Percentiles rank a stretch among this genome's conserved stretches.
Conservation (phyloP, 805 yeast genomes). For the Saturnispora mendoncae region DNA sequence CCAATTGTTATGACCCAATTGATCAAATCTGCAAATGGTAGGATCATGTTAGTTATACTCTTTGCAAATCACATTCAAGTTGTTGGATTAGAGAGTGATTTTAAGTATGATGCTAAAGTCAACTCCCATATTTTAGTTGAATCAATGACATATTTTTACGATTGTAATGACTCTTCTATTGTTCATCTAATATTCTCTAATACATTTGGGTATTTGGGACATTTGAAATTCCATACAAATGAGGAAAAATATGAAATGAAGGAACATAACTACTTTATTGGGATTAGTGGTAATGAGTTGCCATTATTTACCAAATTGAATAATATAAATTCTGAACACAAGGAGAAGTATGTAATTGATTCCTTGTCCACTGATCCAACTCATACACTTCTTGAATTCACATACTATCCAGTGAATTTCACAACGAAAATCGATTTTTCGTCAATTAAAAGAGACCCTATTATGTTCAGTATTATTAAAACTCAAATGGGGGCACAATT, state of each 20-base stretch:
- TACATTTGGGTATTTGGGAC: slow-evolving; percentile 9
- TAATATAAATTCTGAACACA: slow-evolving; percentile 7
- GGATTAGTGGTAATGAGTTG: slow-evolving; percentile 6
- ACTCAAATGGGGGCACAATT: neutral
- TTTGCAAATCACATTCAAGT: neutral
- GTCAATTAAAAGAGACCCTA: slow-evolving; percentile 5
- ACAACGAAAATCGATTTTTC: slow-evolving; percentile 3
- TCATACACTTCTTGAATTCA: slow-evolving; percentile 9
- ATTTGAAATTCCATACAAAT: slow-evolving; percentile 3
- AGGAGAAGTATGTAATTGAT: slow-evolving; percentile 8
- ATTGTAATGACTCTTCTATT: neutral
- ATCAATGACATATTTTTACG: slow-evolving; percentile 9
- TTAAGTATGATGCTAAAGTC: neutral
- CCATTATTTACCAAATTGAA: slow-evolving; percentile 16
- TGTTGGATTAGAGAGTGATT: neutral
- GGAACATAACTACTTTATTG: slow-evolving; percentile 11
- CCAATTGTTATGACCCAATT: slow-evolving; percentile 1
- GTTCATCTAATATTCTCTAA: slow-evolving; percentile 12
- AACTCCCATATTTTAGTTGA: slow-evolving; percentile 6
- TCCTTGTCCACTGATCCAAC: slow-evolving; percentile 13
- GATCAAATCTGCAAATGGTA: neutral
- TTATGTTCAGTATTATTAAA: slow-evolving; percentile 7
- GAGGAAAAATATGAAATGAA: neutral
- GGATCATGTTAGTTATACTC: neutral
- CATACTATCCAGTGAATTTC: slow-evolving; percentile 7